Percentiles rank a stretch among this genome's conserved stretches.
These are phyloP conservation scores for Nakazawaea ernobii DNA, from an alignment of 805 yeast species.

Conservation along the genomic window DNA sequence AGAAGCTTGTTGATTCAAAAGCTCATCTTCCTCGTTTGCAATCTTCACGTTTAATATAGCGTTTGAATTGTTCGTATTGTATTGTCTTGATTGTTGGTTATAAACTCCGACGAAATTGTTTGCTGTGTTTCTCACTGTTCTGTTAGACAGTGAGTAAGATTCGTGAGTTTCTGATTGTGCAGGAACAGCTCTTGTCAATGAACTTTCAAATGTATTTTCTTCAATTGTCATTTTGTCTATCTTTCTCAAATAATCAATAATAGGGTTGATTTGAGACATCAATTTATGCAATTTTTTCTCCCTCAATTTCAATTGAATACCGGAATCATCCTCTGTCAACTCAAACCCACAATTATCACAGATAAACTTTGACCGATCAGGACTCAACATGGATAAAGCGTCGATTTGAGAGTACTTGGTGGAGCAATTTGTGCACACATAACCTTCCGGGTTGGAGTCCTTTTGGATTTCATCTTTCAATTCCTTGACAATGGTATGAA, in stretches of 20 bases:
- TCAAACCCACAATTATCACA: constrained; percentile 81
- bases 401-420: constrained; percentile 81
- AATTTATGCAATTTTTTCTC: constrained; percentile 77
- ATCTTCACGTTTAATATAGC: constrained; percentile 89
- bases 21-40: constrained; percentile 78
- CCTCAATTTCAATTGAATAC: constrained; percentile 71
- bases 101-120: constrained; percentile 18
- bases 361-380: constrained; percentile 72
- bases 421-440: constrained; percentile 81
- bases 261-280: constrained; percentile 87
- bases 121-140: constrained; percentile 19
- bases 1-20: constrained; percentile 58
- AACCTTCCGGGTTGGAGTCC: constrained; percentile 90
- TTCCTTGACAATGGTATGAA: constrained; percentile 74
- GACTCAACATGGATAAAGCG: constrained; percentile 75
- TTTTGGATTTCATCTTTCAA: constrained; percentile 80
- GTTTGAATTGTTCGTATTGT: constrained; percentile 32
- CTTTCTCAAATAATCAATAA: constrained; percentile 74
- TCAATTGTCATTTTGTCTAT: constrained; percentile 77
- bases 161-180: constrained; percentile 68
- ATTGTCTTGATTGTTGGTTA: constrained; percentile 24
- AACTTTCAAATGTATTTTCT: constrained; percentile 84
- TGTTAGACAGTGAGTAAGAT: constrained; percentile 57
- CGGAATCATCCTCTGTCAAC: constrained; percentile 82
- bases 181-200: constrained; percentile 78